A percentile compares a stretch with the other conserved stretches of the same genome.
These are phyloP conservation scores for Yamadazyma olivae DNA, from an alignment of 805 yeast genomes.

Conservation along the genomic window DNA sequence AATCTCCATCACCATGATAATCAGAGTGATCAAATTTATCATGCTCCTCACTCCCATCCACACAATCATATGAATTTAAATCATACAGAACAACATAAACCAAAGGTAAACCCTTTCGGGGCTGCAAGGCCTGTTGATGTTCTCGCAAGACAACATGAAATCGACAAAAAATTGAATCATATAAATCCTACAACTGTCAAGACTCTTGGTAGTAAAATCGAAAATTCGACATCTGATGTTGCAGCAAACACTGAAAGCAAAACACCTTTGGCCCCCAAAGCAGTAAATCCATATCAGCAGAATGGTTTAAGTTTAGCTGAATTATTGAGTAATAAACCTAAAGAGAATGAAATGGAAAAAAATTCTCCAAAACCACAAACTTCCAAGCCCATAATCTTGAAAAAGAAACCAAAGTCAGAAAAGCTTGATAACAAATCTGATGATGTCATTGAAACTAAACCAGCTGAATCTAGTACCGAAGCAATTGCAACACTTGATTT, in stretches of 20 bases:
- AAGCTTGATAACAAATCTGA: constrained; percentile 4
- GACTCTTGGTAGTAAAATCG: constrained; percentile 10
- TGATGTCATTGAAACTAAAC: constrained; percentile 2
- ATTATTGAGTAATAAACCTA: constrained; percentile 24
- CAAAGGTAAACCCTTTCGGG: constrained; percentile 73
- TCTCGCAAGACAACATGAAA: constrained; percentile 57
- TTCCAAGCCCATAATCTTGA: constrained; percentile 36
- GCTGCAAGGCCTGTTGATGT: constrained; percentile 84
- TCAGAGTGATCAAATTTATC: constrained; percentile 2
- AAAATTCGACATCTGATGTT: not conserved
- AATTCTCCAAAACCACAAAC: constrained; percentile 22
- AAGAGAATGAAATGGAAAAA: constrained; percentile 11
- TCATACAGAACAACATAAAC: constrained; percentile 14
- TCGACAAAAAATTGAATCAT: constrained; percentile 42
- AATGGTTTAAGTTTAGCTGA: constrained; percentile 33
- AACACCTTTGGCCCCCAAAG: not conserved
- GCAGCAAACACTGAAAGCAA: not conserved
- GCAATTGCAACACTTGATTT: not conserved
- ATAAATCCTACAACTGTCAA: constrained; percentile 32
- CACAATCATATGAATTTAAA: not conserved
- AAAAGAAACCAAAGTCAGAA: constrained; percentile 23
- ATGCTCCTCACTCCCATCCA: constrained; percentile 3
- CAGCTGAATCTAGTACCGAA: not conserved
- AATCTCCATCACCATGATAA: not conserved
- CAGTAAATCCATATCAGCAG: constrained; percentile 5